Evolutionary conservation across 2,329 filamentous ascomycete genomes (phyloP).

Genomic region (Sarocladium strictum): DNA sequence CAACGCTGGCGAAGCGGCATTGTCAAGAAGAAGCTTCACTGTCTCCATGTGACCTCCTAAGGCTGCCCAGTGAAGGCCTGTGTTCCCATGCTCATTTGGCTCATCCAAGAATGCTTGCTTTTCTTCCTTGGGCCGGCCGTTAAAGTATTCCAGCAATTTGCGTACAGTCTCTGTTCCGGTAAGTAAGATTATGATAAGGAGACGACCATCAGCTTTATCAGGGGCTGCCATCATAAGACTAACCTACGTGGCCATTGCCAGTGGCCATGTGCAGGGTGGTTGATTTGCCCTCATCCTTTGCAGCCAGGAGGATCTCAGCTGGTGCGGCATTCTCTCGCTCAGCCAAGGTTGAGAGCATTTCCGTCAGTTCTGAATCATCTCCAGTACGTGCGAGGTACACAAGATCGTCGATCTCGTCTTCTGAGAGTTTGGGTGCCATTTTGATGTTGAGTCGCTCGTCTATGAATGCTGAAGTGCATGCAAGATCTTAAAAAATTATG

Average conservation of each 20-base stretch:
- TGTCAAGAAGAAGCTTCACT: slow-evolving; percentile 69
- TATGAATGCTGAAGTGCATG: slow-evolving; percentile 6
- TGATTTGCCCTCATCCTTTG: slow-evolving; percentile 68
- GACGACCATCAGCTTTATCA: too few relatives aligned
- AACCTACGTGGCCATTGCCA: slow-evolving; percentile 72
- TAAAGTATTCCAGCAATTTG: slow-evolving; percentile 36
- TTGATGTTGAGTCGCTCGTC: slow-evolving; percentile 10
- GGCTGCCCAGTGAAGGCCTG: slow-evolving; percentile 88
- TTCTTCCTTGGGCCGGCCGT: slow-evolving; percentile 31
- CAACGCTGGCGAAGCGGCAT: slow-evolving; percentile 70
- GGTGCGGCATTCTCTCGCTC: slow-evolving; percentile 53
- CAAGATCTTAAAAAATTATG: slow-evolving; percentile 12
- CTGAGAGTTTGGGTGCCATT: slow-evolving; percentile 53
- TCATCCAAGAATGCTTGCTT: slow-evolving; percentile 55
- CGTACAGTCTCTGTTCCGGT: slow-evolving; percentile 38
- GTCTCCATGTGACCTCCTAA: slow-evolving; percentile 79
- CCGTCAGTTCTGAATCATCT: slow-evolving; percentile 63
- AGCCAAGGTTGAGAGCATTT: slow-evolving; percentile 52
- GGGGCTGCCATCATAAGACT: slow-evolving; percentile 6
- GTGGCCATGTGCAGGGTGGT: slow-evolving; percentile 89
- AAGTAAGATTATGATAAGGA: neutral
- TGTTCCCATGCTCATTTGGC: slow-evolving; percentile 80
- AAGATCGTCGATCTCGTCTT: slow-evolving; percentile 85
- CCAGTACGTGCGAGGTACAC: slow-evolving; percentile 80
- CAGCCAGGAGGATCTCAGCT: slow-evolving; percentile 61